Conservation (phyloP, 2,329 filamentous ascomycete species). For the Trichoderma sp. region DNA sequence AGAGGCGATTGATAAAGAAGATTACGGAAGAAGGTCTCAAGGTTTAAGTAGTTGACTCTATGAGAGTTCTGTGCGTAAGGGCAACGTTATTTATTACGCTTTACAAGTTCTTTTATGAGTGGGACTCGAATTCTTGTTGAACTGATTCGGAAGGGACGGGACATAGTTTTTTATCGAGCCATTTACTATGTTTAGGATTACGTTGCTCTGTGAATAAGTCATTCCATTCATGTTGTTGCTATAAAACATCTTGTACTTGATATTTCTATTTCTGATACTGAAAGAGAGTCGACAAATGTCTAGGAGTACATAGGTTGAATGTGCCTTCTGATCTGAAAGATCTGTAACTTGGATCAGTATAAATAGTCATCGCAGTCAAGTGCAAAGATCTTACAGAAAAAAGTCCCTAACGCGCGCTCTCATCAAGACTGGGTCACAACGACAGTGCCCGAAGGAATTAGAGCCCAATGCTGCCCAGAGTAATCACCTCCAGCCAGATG, state of each 20-base stretch:
- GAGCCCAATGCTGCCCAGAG: neutral
- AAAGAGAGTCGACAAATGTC: neutral
- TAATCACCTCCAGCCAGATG: neutral
- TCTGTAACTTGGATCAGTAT: neutral
- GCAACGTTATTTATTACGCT: neutral
- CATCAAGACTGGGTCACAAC: neutral
- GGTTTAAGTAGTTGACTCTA: neutral
- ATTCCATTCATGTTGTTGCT: neutral
- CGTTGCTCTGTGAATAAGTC: neutral
- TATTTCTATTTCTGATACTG: neutral
- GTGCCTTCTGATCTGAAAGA: fast-evolving
- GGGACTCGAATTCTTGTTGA: no score
- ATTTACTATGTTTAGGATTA: neutral
- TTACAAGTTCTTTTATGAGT: neutral
- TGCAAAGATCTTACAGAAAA: neutral
- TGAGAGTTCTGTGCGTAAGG: neutral
- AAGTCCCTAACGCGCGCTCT: neutral
- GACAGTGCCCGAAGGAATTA: neutral
- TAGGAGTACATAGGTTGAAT: neutral
- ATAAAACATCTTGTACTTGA: neutral
- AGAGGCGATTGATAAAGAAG: neutral
- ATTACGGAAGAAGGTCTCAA: neutral
- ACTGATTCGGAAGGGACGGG: no score
- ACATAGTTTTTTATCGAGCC: no score
- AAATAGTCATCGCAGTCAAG: neutral